Base-by-base conservation (phyloP, 176 grass and related monocot species). In the Cenchrus purpureus region DNA sequence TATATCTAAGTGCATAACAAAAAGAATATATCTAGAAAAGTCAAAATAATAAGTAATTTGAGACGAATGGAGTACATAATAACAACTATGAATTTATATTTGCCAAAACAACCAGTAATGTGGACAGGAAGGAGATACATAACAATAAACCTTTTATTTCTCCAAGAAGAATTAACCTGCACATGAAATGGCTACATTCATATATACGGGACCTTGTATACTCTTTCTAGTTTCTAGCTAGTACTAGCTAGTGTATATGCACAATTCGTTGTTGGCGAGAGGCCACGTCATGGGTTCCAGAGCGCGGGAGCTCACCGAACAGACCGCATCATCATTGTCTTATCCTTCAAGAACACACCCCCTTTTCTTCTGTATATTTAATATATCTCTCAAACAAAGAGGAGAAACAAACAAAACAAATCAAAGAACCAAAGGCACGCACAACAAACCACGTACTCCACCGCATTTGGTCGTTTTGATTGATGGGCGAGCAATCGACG, bases 311-410 rank as follows among this genome's bases (percentile, higher is more conserved):
- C 28, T 65, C 75, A 59, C 28, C 74, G 31, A 78, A 78, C 48
- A 76, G 20, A 50, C 9, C 57, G 2, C 69, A 22, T 85, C 37
- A 22, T 85, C 63, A 77, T 86, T 82, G 88, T 83, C 83, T 86
- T 82, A 89, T 81, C 83, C 82, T 85, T 62, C 40, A 85, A 71
- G 45, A 70, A 73, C 74, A 70, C 69, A 80, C 16, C 54, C 12
- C 25, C 77, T 19, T 22, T 37, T 49, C 37, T 58, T 20, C 55
- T 20, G 17, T 8, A 20, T 6, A 7, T 58, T 25, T 8, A 0
- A 15, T 61, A 81, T 17, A 51, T 52, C 17, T 76, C 20, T 34
- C 19, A 6, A 6, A 64, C 53, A 11, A 34, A 15, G 67, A 51
- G 46, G 43, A 56, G 8, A 12, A 57, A 2, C 4, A 28, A 52